A percentile compares a stretch with the other conserved stretches of the same genome.
Evolutionary conservation across 2,329 filamentous ascomycete genomes (phyloP).

Genomic region (Didymella keratinophila): DNA sequence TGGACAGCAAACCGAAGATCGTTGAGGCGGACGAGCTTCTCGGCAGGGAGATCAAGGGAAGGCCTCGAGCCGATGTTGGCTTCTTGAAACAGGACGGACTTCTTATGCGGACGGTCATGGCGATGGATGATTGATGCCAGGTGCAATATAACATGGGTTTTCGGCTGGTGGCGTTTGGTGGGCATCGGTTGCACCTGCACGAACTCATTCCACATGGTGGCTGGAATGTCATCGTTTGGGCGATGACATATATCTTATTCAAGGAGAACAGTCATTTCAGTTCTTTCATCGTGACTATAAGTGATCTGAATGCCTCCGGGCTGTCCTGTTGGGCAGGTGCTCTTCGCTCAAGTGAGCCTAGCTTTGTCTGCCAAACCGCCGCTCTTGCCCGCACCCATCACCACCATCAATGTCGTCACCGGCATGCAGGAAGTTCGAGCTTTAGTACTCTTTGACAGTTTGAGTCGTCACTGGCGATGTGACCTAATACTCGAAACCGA

Average conservation of each 20-base stretch:
- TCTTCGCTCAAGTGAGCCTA: neutral
- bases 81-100: conserved; percentile 34
- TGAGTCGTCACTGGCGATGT: neutral
- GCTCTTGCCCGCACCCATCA: neutral
- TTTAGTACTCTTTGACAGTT: no score
- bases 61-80: conserved; percentile 38
- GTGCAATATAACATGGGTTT: neutral
- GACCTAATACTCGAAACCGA: conserved; percentile 33
- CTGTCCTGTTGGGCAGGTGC: no score
- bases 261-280: no score
- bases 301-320: neutral
- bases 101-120: conserved; percentile 24
- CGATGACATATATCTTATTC: no score
- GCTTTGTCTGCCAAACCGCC: neutral
- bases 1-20: conserved; percentile 32
- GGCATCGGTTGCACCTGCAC: no score
- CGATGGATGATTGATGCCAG: neutral
- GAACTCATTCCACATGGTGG: neutral
- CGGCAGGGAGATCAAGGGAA: conserved; percentile 10
- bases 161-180: neutral
- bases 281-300: neutral
- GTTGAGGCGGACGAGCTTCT: conserved; percentile 21
- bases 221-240: no score
- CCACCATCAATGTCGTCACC: no score
- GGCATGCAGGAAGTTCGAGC: no score